Evolutionary conservation across 2,329 filamentous ascomycete species (phyloP), one percentile per base, ranked within the genome.

Genomic region (Chaetomium strumarium): DNA sequence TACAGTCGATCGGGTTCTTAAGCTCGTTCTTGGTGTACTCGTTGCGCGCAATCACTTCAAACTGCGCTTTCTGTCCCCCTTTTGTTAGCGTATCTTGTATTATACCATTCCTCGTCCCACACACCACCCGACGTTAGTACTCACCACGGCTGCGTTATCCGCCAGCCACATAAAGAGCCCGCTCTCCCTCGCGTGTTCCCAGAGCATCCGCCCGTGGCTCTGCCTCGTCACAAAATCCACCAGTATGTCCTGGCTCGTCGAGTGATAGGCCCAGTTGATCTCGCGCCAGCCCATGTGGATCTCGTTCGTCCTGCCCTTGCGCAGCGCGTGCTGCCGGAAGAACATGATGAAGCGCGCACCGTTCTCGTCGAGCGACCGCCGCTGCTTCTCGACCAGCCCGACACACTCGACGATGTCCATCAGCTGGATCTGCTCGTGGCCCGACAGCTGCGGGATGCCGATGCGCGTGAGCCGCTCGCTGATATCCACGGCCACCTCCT

Each of bases 141-240:
- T 68, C 76, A 93, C 89, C 66, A 97, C 73, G 19, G 90, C 84
- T 50, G 78, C 80, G 16, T 77, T 69, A 67, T 96, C 91, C 0
- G 83, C 81, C 58, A 99, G 77, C 92, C 93, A 99, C 84, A 96
- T 92, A 65, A 96, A 96, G 51, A 97, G 78, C 11, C 93, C 93
- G 59, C 86, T 89, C 65, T 95, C 86, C 43, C 86, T 79, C 1
- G 92, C 93, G 62, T 91, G 80, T 57, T 86, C 80, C 93, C 93
- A 99, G 7, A 85, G 73, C 72, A 97, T 77, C 54, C 81, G 85
- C 1, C 86, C 85, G 58, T 90, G 86, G 61, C 86, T 90, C 62
- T 95, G 89, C 17, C 81, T 76, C 11, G 84, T 83, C 10, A 96
- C 86, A 61, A 96, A 84, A 66, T 96, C 89, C 1, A 87, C 75